Base-by-base conservation (phyloP, 2,329 filamentous ascomycete genomes). In the Aspergillus vadensis region DNA sequence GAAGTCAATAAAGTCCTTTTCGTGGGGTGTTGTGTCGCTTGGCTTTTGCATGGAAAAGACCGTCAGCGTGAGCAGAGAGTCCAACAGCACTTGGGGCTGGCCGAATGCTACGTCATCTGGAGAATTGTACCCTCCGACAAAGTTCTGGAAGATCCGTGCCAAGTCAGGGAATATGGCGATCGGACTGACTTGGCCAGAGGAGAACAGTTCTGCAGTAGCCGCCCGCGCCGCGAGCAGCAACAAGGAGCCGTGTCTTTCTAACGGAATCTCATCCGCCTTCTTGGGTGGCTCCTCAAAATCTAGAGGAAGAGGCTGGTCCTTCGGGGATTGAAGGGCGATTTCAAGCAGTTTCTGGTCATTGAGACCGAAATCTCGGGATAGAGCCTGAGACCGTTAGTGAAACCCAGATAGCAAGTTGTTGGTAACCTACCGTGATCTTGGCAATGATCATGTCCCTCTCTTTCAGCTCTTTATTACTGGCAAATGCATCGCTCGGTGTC, bases 251-350 rank as follows among this genome's bases (percentile, higher is more conserved):
- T 83, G 80, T 48, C 83, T 79, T 49, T 85, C 85, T 0, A 87
- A 72, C 0, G 83, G 82, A 49, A 87, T 85, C 41, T 85, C 82
- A 17, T 80, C 78, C 5, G 81, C 79, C 15, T 78, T 78, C 19
- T 74, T 75, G 2, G 85, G 85, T 7, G 82, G 79, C 15, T 86
- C 83, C 39, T 85, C 83, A 65, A 86, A 85, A 55, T 82, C 80
- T 3, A 79, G 72, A 3, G 77, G 79, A 2, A 78, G 72, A 0
- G 61, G 76, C 65, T 70, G 80, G 71, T 71, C 80, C 72, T 41
- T 73, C 47, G 62, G 74, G 66, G 62, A 76, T 67, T 59, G 79
- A 67, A 68, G 77, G 8, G 81, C 73, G 5, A 83, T 78, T 15
- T 73, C 69, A 8, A 83, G 69, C 4, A 87, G 74, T 8, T 83